Conservation (phyloP, 1,139 yeast genomes). For the Yamadazyma mexicana region DNA sequence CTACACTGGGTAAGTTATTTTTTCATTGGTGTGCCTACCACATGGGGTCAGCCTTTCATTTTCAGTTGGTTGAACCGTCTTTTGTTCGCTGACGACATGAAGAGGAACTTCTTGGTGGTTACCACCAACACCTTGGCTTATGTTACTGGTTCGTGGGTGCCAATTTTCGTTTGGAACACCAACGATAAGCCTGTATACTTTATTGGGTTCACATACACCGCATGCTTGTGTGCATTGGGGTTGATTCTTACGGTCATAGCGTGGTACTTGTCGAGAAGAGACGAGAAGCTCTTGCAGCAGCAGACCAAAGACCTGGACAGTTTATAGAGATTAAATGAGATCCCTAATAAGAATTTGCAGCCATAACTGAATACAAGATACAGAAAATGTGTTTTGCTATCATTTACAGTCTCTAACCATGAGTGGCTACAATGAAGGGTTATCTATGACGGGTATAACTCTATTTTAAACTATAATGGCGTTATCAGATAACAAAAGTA, state of each 20-base stretch:
- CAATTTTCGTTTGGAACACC: slow-evolving; percentile 51
- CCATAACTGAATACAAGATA: no score
- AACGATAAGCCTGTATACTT: slow-evolving; percentile 47
- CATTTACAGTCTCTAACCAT: no score
- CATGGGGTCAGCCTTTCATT: slow-evolving; percentile 47
- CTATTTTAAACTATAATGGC: no score
- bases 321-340: not conserved
- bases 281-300: slow-evolving; percentile 42
- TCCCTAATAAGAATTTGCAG: no score
- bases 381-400: no score
- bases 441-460: no score
- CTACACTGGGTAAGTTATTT: slow-evolving; percentile 52
- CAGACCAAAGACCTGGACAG: not conserved
- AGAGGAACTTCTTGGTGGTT: slow-evolving; percentile 51
- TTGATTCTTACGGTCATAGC: slow-evolving; percentile 35
- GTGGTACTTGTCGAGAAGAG: slow-evolving; percentile 30
- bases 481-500: no score
- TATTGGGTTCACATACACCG: slow-evolving; percentile 52
- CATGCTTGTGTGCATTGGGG: slow-evolving; percentile 43
- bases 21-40: slow-evolving; percentile 46
- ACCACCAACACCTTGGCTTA: slow-evolving; percentile 53
- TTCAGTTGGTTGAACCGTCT: slow-evolving; percentile 56
- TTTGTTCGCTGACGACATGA: slow-evolving; percentile 46
- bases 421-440: no score
- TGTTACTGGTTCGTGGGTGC: slow-evolving; percentile 51